These are phyloP conservation scores for Floccularia luteovirens DNA, from an alignment of 768 basidiomycete species.

Conservation along the genomic window DNA sequence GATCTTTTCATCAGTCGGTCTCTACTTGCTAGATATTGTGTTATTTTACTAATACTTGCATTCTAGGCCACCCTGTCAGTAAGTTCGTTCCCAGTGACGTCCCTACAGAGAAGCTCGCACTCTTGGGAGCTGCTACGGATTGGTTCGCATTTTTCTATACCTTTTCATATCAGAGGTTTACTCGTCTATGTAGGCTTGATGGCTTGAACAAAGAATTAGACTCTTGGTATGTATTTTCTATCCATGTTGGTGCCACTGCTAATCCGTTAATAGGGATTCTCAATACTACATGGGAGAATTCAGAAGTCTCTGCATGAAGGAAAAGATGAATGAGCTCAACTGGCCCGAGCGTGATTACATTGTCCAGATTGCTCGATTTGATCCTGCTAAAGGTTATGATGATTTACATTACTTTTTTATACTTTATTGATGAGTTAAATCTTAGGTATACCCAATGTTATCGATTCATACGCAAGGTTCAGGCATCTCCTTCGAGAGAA, in stretches of 20 bases:
- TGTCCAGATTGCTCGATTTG: constrained; percentile 91
- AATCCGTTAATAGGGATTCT: constrained; percentile 42
- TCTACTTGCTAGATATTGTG: background rate
- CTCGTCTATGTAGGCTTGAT: constrained; percentile 54
- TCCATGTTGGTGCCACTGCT: background rate
- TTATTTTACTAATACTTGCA: background rate
- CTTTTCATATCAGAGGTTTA: constrained; percentile 4
- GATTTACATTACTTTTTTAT: background rate
- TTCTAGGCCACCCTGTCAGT: constrained; percentile 75
- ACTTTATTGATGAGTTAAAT: background rate
- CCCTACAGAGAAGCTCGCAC: constrained; percentile 56
- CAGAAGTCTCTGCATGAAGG: constrained; percentile 65
- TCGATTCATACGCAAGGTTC: constrained; percentile 85
- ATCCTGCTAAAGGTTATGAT: constrained; percentile 53
- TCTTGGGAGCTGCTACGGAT: constrained; percentile 81
- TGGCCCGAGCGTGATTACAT: constrained; percentile 85
- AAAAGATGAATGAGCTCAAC: constrained; percentile 72
- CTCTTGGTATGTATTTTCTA: constrained; percentile 33
- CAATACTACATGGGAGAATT: constrained; percentile 89
- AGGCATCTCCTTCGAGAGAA: constrained; percentile 51
- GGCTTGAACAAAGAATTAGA: constrained; percentile 88
- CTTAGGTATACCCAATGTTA: constrained; percentile 76
- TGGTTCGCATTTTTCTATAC: constrained; percentile 41
- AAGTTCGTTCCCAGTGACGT: constrained; percentile 91
- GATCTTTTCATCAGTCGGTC: constrained; percentile 83